Base-by-base conservation (phyloP, 2,329 filamentous ascomycete genomes). In the Clonostachys solani region DNA sequence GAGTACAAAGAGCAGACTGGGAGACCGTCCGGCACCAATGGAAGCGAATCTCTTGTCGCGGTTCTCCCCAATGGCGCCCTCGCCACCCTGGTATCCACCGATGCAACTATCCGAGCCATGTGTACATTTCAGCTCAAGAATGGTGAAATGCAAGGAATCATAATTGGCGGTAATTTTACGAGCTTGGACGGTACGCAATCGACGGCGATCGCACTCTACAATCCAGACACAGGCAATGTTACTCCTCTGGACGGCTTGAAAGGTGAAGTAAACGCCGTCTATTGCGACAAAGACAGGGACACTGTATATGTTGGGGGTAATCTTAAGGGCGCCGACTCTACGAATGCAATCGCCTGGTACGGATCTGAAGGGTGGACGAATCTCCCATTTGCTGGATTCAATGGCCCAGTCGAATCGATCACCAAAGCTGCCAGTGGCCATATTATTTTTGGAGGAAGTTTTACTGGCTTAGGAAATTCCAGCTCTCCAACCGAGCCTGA, bases 161-260 rank as follows among this genome's bases (percentile, higher is more conserved):
- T 97, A 43, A 79, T 99, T 15, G 94, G 88, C 47, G 94, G 94
- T 43, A 97, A 97, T 71, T 99, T 99, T 63, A 97, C 94, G 33
- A 95, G 89, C 64, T 71, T 99, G 52, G 89, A 85, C 49, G 84
- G 84, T 49, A 77, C 86, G 48, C 72, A 88, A 60, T 89, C 91
- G 3, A 83, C 83, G 46, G 89, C 88, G 41, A 81, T 95, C 48
- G 94, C 92, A 19, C 65, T 95, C 42, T 91, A 92, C 69, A 82
- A 96, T 62, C 82, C 88, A 5, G 80, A 82, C 53, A 86, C 83
- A 5, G 81, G 81, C 41, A 67, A 78, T 36, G 75, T 96, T 44
- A 86, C 81, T 2, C 77, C 90, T n/a, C 68, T 96, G 37, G 68
- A 81, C n/a, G 92, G 92, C 42, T 74, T 99, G 17, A 82, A 83